These are phyloP conservation scores for Lachancea sp. DNA, from an alignment of 805 yeast genomes.

Conservation along the genomic window DNA sequence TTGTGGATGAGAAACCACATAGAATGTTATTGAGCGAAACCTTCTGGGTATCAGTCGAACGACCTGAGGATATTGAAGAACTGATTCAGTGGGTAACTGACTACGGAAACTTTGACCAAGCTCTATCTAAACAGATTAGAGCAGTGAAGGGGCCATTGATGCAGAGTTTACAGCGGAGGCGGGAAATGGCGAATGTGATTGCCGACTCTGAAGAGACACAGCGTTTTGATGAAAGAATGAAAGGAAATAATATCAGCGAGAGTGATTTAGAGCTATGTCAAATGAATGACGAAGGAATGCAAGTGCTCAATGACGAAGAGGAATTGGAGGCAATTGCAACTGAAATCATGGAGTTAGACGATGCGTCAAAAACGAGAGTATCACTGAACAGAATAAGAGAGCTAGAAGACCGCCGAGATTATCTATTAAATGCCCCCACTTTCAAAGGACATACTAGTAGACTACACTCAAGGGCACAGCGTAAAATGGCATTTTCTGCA, in stretches of 20 bases:
- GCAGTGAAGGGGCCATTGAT: constrained; percentile 45
- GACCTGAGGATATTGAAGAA: constrained; percentile 46
- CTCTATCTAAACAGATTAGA: constrained; percentile 54
- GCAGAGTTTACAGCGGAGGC: neutral
- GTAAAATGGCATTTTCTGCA: constrained; percentile 15
- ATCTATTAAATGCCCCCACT: constrained; percentile 17
- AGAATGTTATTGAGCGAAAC: constrained; percentile 41
- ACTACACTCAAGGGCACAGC: constrained; percentile 20
- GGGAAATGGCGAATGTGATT: neutral
- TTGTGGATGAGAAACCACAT: constrained; percentile 59
- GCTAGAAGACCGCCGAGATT: constrained; percentile 30
- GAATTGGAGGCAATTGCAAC: constrained; percentile 31
- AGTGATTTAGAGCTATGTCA: constrained; percentile 21
- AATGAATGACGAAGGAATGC: constrained; percentile 5
- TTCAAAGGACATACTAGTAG: constrained; percentile 13
- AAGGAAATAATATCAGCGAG: constrained; percentile 33
- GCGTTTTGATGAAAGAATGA: constrained; percentile 37
- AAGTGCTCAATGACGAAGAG: constrained; percentile 14
- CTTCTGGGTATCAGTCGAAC: constrained; percentile 71
- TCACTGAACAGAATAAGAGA: constrained; percentile 19
- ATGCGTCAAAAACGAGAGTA: constrained; percentile 25
- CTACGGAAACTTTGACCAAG: constrained; percentile 68
- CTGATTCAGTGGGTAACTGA: constrained; percentile 64
- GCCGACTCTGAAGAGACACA: constrained; percentile 2
- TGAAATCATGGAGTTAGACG: constrained; percentile 36